phyloP scores from a whole-genome alignment of 208 protist genomes.

The Phytomonas francai region DNA sequence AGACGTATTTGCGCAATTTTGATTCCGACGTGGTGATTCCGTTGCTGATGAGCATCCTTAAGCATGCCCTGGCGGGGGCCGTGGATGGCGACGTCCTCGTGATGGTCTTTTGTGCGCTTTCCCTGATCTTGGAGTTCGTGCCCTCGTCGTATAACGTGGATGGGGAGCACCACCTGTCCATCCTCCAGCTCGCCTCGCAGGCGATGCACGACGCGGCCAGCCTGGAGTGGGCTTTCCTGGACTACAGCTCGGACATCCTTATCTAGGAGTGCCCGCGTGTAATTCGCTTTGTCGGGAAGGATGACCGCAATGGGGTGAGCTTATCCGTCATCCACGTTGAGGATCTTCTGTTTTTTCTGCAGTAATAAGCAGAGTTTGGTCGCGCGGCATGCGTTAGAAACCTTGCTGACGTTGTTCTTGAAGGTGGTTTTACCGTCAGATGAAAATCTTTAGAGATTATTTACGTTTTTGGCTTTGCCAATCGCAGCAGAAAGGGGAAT shows the following conservation, averaged over 20 bases:
- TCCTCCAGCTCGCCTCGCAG: conserved; percentile 38
- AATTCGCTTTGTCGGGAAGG: conserved; percentile 72
- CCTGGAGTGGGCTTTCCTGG: conserved; percentile 40
- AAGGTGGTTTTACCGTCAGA: conserved; percentile 77
- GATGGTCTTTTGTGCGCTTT: conserved; percentile 57
- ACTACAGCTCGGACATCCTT: conserved; percentile 40
- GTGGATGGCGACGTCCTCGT: conserved; percentile 49
- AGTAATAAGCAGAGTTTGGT: conserved; percentile 44
- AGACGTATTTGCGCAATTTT: conserved; percentile 73
- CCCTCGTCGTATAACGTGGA: conserved; percentile 58
- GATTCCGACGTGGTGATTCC: conserved; percentile 42
- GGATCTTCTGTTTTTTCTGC: conserved; percentile 64
- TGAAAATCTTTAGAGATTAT: conserved; percentile 19
- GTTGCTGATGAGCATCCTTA: conserved; percentile 36
- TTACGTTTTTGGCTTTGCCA: background rate
- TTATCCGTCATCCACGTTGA: conserved; percentile 46
- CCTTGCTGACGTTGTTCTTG: conserved; percentile 46
- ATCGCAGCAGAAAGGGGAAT: conserved; percentile 9
- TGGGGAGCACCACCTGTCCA: conserved; percentile 29
- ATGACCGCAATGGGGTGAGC: conserved; percentile 55
- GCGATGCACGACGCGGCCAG: conserved; percentile 47
- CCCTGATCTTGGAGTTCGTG: conserved; percentile 80
- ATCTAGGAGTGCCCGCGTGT: conserved; percentile 70
- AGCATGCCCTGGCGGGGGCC: conserved; percentile 23
- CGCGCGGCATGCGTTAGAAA: conserved; percentile 66